Conservation (phyloP, 306 rosid genomes). For the Ochetophila trinervis region DNA sequence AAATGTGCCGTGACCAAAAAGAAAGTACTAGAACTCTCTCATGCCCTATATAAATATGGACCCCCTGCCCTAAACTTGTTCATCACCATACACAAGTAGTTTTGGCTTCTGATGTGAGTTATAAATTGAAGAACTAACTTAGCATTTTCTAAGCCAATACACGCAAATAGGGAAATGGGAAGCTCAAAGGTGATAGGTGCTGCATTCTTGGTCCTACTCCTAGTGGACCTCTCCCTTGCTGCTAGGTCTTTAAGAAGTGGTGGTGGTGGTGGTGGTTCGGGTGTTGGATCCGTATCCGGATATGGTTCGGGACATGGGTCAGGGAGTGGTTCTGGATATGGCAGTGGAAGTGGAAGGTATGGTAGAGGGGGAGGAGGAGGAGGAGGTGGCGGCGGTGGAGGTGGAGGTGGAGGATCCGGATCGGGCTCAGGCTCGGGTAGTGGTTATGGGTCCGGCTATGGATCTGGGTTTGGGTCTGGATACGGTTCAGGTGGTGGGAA, state of each 20-base stretch:
- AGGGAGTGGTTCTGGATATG: constrained; percentile 38
- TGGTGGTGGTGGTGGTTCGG: constrained; percentile 25
- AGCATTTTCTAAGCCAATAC: constrained; percentile 8
- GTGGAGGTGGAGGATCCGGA: constrained; percentile 25
- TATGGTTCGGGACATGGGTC: constrained; percentile 49
- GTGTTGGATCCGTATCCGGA: constrained; percentile 30
- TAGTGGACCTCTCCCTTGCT: constrained; percentile 59
- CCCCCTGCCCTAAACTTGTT: constrained; percentile 10
- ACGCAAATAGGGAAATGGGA: constrained; percentile 34
- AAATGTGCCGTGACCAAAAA: neutral
- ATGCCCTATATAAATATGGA: constrained; percentile 48
- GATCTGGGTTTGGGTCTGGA: constrained; percentile 27
- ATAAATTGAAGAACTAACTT: no score
- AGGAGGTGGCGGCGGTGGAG: constrained; percentile 30
- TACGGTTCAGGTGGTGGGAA: constrained; percentile 27
- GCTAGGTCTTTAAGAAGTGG: constrained; percentile 33
- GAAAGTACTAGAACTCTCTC: constrained; percentile 45
- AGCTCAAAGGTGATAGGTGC: constrained; percentile 48
- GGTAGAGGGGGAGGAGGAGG: constrained; percentile 50
- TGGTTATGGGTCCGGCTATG: constrained; percentile 35
- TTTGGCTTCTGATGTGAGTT: no score
- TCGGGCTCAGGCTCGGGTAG: constrained; percentile 20
- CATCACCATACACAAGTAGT: neutral
- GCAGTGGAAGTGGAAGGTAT: constrained; percentile 50
- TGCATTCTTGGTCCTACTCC: constrained; percentile 50